Base-by-base conservation (phyloP, 345 rosid genomes). In the Murraya paniculata region DNA sequence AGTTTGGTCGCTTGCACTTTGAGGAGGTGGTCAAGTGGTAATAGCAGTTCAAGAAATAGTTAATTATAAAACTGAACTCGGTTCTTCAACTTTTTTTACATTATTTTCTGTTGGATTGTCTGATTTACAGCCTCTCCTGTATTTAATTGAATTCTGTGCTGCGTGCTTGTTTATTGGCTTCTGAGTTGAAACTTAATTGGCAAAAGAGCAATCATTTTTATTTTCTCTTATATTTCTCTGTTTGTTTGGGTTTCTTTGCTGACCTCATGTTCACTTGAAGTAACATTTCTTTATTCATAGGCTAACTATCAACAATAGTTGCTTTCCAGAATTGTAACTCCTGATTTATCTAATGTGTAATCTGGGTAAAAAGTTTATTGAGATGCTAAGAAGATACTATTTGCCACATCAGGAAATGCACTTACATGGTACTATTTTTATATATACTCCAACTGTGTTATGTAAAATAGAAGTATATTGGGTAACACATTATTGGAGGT, bases 1-100 rank as follows among this genome's bases (percentile, higher is more conserved):
- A 82, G 88, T 88, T 64, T 93, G 35, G 98, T 86, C 41, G 90
- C 97, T 83, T 95, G 98, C 89, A 88, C 94, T 64, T 84, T 90
- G 80, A 87, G 97, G 76, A 88, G 88, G 81, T 87, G 93, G 82
- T 84, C 83, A 55, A 77, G 86, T 70, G 86, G 91, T 77, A 86
- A 86, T 72, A 74, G 81, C 80, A 81, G 85, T 73, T 84, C 90
- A 58, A 81, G 85, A 77, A 79, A 81, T 79, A 81, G 74, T 74
- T 77, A 73, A 76, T 68, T n/a, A 53, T 28, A 72, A 48, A 73
- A 31, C 65, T 16, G 68, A 60, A 45, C 53, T 67, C 58, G 64
- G 72, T 41, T 77, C 77, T 67, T 56, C 59, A 28, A 45, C 82
- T 65, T 16, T 67, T 72, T 76, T 76, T 70, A 68, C 79, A 78